phyloP scores from a whole-genome alignment of 345 rosid species.

The Dipteronia dyeriana region DNA sequence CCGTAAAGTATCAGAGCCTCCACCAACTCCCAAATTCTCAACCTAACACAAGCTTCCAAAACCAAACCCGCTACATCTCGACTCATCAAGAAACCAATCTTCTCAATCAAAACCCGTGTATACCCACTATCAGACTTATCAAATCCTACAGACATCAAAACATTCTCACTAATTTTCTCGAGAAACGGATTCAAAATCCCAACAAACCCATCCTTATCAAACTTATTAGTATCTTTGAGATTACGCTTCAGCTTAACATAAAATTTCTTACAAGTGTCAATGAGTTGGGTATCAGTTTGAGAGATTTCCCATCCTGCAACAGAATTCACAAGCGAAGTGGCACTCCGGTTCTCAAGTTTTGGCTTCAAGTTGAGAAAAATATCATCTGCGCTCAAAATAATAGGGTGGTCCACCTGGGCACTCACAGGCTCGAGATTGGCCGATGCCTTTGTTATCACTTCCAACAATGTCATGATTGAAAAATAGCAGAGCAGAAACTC shows the following conservation, averaged over 20 bases:
- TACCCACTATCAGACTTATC: slow-evolving; percentile 29
- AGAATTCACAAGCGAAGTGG: slow-evolving; percentile 51
- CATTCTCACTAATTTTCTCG: slow-evolving; percentile 45
- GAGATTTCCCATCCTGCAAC: slow-evolving; percentile 64
- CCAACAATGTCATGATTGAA: slow-evolving; percentile 61
- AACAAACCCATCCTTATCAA: slow-evolving; percentile 47
- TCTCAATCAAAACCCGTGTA: slow-evolving; percentile 44
- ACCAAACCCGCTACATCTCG: slow-evolving; percentile 57
- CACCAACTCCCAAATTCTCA: slow-evolving; percentile 76
- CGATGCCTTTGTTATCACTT: slow-evolving; percentile 56
- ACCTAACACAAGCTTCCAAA: slow-evolving; percentile 60
- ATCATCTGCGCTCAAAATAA: slow-evolving; percentile 55
- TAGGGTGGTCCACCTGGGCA: slow-evolving; percentile 51
- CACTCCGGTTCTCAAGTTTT: slow-evolving; percentile 44
- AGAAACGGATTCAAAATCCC: slow-evolving; percentile 53
- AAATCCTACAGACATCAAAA: slow-evolving; percentile 34
- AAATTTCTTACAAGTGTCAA: slow-evolving; percentile 49
- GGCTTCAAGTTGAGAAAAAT: slow-evolving; percentile 62
- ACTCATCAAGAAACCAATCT: slow-evolving; percentile 55
- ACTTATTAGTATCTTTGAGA: slow-evolving; percentile 57
- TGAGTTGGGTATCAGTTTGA: slow-evolving; percentile 45
- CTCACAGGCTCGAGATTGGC: slow-evolving; percentile 31
- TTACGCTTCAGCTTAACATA: slow-evolving; percentile 53
- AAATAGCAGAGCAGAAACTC: slow-evolving; percentile 12
- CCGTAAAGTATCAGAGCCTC: slow-evolving; percentile 51